Evolutionary conservation across 345 rosid genomes (phyloP), one percentile per base, ranked within the genome.

Genomic region (Lagerstroemia speciosa): DNA sequence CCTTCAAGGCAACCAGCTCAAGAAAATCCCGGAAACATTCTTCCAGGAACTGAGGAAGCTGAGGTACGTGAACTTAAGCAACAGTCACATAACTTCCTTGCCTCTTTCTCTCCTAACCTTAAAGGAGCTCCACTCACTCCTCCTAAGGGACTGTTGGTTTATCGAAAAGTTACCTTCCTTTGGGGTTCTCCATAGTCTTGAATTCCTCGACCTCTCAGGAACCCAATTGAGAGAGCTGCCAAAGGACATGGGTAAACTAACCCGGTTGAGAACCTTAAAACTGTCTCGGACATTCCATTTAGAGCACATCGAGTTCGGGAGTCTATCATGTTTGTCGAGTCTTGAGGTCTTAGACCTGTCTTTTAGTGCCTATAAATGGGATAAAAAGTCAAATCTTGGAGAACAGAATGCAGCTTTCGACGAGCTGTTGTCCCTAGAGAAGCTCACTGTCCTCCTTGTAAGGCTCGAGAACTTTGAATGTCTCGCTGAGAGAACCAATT

Each of bases 301-400:
- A 32, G 71, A 78, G 72, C 71, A 58, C 52, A 78, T 76, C 8
- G 68, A 66, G 43, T 64, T 64, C 2, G 80, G 84, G 43, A 43
- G 72, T 3, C 62, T 81, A 36, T 71, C 76, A 15, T 69, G 74
- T 41, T 55, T 81, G 58, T 64, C 64, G 22, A 71, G 65, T 72
- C 74, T 81, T 15, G 79, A 81, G 63, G 70, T 36, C 57, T 57
- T 81, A 37, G 78, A 81, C 74, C 65, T 71, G 77, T 75, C 81
- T 50, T 75, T 57, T 65, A 73, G 81, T 71, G 79, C 76, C 24
- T 73, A 81, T 20, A 73, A 75, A 43, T 78, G 81, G 81, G 73
- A 46, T 53, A 53, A 15, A 17, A 32, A 43, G 46, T 17, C 38
- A 17, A 61, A 69, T 29, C 38, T 55, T 29, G 72, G 67, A 67